Conservation (phyloP, 2,329 filamentous ascomycete species). For the Neonectria neomacrospora region DNA sequence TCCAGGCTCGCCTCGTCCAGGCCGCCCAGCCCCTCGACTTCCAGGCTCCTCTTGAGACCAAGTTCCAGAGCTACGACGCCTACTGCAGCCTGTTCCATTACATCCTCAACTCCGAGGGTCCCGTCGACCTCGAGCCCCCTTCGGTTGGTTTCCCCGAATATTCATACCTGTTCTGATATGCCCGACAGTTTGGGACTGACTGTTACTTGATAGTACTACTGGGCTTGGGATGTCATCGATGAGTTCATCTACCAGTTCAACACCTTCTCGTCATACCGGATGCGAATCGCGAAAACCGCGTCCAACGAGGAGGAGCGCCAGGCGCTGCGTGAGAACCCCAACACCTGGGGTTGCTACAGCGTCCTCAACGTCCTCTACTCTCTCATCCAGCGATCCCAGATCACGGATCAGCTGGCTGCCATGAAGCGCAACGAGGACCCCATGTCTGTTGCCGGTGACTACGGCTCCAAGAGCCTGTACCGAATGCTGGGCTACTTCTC, state of each 20-base stretch:
- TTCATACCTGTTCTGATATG: constrained; percentile 21
- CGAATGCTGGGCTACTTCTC: constrained; percentile 99
- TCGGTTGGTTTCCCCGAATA: constrained; percentile 73
- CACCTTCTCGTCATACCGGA: constrained; percentile 97
- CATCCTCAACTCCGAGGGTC: constrained; percentile 99
- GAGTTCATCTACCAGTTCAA: constrained; percentile 99
- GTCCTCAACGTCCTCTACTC: constrained; percentile 99
- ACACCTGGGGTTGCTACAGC: constrained; percentile 99
- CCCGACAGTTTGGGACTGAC: constrained; percentile 34
- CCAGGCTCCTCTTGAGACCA: constrained; percentile 93
- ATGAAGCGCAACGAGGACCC: constrained; percentile 96
- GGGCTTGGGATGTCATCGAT: constrained; percentile 99
- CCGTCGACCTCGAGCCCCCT: constrained; percentile 94
- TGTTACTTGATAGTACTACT: constrained; percentile 79
- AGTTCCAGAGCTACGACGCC: constrained; percentile 98
- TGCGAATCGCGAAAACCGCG: constrained; percentile 84
- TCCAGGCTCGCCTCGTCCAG: constrained; percentile 89
- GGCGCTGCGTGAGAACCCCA: constrained; percentile 93
- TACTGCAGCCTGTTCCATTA: constrained; percentile 99
- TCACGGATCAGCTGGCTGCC: constrained; percentile 94
- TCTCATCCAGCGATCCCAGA: constrained; percentile 97
- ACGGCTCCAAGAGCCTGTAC: constrained; percentile 93
- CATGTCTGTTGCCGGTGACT: constrained; percentile 88
- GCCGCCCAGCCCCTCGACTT: constrained; percentile 97
- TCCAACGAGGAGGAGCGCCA: constrained; percentile 92